Conservation (phyloP, 169 alveolate species). For the Plasmodium gallinaceum region DNA sequence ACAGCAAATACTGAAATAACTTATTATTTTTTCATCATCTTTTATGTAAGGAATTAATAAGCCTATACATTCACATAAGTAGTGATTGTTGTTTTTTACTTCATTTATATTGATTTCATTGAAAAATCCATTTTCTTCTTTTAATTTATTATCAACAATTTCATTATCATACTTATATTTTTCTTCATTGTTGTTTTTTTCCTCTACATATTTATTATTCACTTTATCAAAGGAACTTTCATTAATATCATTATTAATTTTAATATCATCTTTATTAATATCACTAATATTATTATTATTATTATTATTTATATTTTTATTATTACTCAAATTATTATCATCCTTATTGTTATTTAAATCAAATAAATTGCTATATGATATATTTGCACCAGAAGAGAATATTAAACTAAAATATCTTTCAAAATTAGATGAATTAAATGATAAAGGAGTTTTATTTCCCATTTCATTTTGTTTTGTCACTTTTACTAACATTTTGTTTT, state of each 20-base stretch:
- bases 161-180: neutral
- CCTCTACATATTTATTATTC: neutral
- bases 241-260: neutral
- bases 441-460: neutral
- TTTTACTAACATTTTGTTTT: neutral
- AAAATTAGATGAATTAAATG: constrained; percentile 47
- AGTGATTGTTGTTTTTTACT: constrained; percentile 12
- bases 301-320: neutral
- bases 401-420: constrained; percentile 60
- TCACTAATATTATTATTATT: neutral
- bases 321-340: neutral
- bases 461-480: neutral
- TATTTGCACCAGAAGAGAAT: constrained; percentile 12
- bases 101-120: neutral
- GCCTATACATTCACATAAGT: constrained; percentile 68
- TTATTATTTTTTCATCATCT: constrained; percentile 53
- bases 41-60: constrained; percentile 69
- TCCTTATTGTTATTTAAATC: constrained; percentile 16
- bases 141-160: neutral
- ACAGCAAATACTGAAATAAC: constrained; percentile 57
- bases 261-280: neutral
- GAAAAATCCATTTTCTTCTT: neutral
- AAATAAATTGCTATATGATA: constrained; percentile 37
- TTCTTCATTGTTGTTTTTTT: neutral
- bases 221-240: neutral